phyloP scores from a whole-genome alignment of 306 rosid species.

The Coriaria nepalensis region DNA sequence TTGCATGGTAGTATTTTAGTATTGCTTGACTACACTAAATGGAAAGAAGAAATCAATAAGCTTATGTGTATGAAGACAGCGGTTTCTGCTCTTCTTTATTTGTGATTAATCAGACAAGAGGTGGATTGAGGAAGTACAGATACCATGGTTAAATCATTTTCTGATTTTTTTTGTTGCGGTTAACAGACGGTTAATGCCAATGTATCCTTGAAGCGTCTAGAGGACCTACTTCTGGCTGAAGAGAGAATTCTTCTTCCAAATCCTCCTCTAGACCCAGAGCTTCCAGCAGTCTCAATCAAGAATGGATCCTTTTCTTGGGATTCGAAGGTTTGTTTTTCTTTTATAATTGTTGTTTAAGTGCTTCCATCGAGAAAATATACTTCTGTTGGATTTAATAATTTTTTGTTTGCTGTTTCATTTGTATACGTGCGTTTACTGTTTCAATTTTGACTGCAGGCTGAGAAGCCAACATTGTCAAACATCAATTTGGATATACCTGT shows the following conservation, averaged over 20 bases:
- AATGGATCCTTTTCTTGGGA: slow-evolving; percentile 92
- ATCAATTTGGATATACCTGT: slow-evolving; percentile 37
- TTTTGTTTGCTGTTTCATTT: background rate
- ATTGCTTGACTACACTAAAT: no score
- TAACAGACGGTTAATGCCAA: slow-evolving; percentile 79
- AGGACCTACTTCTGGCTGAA: slow-evolving; percentile 75
- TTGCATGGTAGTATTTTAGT: no score
- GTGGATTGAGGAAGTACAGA: background rate
- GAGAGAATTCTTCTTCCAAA: slow-evolving; percentile 76
- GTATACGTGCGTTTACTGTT: no score
- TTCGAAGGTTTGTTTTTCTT: slow-evolving; percentile 37
- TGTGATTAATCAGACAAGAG: no score
- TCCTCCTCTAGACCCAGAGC: slow-evolving; percentile 66
- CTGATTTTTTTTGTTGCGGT: no score
- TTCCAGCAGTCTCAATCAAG: slow-evolving; percentile 72
- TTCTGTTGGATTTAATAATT: no score
- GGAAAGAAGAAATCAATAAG: no score
- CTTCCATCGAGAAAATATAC: no score
- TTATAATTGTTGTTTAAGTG: no score
- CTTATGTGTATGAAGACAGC: no score
- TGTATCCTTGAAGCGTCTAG: slow-evolving; percentile 81
- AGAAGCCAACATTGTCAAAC: slow-evolving; percentile 31
- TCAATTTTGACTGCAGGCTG: slow-evolving; percentile 21
- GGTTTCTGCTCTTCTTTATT: no score
- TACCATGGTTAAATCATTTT: no score